Evolutionary conservation across 495 filamentous ascomycete genomes (phyloP), one percentile per base, ranked within the genome.

Genomic region (Sporormia fimetaria): DNA sequence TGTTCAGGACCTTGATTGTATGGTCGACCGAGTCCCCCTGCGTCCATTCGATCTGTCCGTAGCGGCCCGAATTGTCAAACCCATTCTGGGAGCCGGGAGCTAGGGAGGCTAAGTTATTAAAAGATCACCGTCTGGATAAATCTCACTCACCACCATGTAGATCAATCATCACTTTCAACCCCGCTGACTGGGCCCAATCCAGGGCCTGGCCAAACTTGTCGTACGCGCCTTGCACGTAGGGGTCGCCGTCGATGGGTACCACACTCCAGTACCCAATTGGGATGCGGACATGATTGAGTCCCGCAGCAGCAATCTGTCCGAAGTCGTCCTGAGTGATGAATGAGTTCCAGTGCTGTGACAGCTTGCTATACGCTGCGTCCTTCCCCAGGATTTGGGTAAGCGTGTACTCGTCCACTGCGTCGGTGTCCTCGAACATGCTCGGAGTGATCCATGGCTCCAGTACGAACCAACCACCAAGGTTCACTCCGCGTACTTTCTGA

Each of bases 231-330:
- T 81, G 66, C 28, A 85, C 77, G 52, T 81, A 87, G 7, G 80
- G 79, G 31, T 84, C 79, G 21, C 68, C 75, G 12, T 65, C 49
- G 4, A 73, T 40, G 3, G 72, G 72, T 12, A 62, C 63, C 12
- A 81, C 58, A 23, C 78, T 76, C 82, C 82, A 88, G 56, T 86
- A 86, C 11, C 82, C 82, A 38, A 87, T 69, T 2, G 82, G 82
- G 37, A 88, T 86, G 37, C 82, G 68, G 25, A 87, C 79, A 39
- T 82, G 77, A 57, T 84, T 87, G 47, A 87, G 55, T 10, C 83
- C 82, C 3, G 69, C 63, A 4, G 57, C 55, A 10, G 71, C 71
- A 34, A 87, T 86, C 34, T 76, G 64, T 5, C 65, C 57, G 51
- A 87, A 80, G 57, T 87, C 82, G 26, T 59, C 67, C 46, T 74